Base-by-base conservation (phyloP, 73 alveolate genomes). In the Uronychia setigera region DNA sequence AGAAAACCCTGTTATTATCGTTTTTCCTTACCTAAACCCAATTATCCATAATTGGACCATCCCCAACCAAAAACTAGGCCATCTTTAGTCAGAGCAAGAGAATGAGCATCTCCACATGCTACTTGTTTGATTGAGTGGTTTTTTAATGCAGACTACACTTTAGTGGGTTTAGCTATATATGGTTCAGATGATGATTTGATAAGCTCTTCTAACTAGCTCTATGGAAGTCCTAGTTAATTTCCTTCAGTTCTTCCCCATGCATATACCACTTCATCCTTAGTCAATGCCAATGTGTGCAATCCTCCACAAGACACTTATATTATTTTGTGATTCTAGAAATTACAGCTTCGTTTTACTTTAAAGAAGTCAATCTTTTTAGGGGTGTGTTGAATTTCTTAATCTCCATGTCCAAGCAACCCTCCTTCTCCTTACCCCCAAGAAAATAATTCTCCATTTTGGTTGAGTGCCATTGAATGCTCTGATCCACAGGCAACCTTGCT, bases 51-150 rank as follows among this genome's bases (percentile, higher is more conserved):
- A 60, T 92, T 89, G 35, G 92, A 67, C 79, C 79, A 59, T 14
- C 99, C 99, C 99, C 99, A 97, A 32, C 93, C 97, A 87, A 85
- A 97, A 28, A 96, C 90, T 76, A 79, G 85, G 25, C 98, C 99
- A 60, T 92, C 98, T 34, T 88, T 79, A 0, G 94, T 80, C 79
- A 97, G 80, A 26, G 97, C 98, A 1, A 91, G 87, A 31, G 97
- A 87, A 82, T 97, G 99, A 0, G 97, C 97, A 46, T 91, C 99
- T 28, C 99, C 99, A n/a, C 97, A 94, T 1, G 98, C 95, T 0
- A 96, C 93, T 83, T 93, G 89, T 25, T 60, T 74, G 33, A 97
- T 91, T 29, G 84, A n/a, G 0, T 35, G 1, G 0, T 13, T 82
- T 80, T 9, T 5, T 31, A 28, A 60, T 81, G 27, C 74, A 59